phyloP scores from a whole-genome alignment of 768 basidiomycete genomes.

The Scleroderma bovista region DNA sequence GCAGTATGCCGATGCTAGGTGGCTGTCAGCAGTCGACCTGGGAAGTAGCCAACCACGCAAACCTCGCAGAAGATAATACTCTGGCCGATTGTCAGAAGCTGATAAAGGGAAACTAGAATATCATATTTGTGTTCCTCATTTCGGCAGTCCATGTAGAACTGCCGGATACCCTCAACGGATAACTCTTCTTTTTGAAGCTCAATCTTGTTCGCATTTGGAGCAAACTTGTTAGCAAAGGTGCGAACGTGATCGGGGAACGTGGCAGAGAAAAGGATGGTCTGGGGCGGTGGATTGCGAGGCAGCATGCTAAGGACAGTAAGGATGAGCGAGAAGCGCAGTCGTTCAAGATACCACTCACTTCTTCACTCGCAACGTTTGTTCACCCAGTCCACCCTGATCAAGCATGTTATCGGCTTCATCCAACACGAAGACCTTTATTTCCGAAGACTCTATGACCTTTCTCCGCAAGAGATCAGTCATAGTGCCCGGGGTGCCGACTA shows the following conservation, averaged over 20 bases:
- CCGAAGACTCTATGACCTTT: constrained; percentile 70
- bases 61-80: constrained; percentile 98
- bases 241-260: constrained; percentile 96
- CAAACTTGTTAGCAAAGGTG: constrained; percentile 87
- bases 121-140: constrained; percentile 94
- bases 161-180: constrained; percentile 88
- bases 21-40: neutral
- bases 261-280: constrained; percentile 96
- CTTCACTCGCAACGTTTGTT: constrained; percentile 90
- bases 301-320: constrained; percentile 44
- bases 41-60: constrained; percentile 17
- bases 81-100: constrained; percentile 90
- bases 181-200: constrained; percentile 92
- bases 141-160: constrained; percentile 97
- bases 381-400: constrained; percentile 88
- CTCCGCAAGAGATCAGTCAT: constrained; percentile 81
- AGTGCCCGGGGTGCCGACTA: constrained; percentile 96
- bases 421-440: constrained; percentile 88
- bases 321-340: constrained; percentile 9
- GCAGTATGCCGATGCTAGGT: constrained; percentile 82
- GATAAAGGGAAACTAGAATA: constrained; percentile 85
- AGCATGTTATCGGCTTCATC: constrained; percentile 99
- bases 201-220: constrained; percentile 94
- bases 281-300: constrained; percentile 46
- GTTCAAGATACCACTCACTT: constrained; percentile 50